A percentile compares a stretch with the other conserved stretches of the same genome.
These are phyloP conservation scores for Adansonia madagascariensis DNA, from an alignment of 441 rosid species.

Conservation along the genomic window DNA sequence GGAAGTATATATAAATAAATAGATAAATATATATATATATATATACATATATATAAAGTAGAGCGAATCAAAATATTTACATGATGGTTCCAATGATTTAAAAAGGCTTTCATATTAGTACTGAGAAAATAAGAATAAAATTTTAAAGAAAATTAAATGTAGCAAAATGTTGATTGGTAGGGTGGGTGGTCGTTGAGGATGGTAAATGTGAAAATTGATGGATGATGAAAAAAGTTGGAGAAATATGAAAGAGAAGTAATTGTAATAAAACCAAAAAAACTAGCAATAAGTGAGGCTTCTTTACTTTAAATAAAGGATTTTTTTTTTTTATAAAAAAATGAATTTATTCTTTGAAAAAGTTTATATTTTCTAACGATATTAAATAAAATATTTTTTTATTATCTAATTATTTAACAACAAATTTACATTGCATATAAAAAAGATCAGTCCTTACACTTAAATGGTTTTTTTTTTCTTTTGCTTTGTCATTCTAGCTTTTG, in stretches of 20 bases:
- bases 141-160: background rate
- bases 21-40: background rate
- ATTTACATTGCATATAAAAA: too few relatives aligned
- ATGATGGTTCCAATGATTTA: background rate
- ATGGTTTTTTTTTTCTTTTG: too few relatives aligned
- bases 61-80: background rate
- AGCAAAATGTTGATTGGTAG: background rate
- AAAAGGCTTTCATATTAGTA: background rate
- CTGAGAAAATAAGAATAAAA: background rate
- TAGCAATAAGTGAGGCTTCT: background rate
- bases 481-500: too few relatives aligned
- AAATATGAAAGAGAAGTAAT: constrained; percentile 22
- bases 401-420: too few relatives aligned
- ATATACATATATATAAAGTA: background rate
- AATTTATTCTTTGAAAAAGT: too few relatives aligned
- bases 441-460: too few relatives aligned
- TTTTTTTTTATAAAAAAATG: too few relatives aligned
- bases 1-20: too few relatives aligned
- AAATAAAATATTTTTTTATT: too few relatives aligned
- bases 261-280: constrained; percentile 26
- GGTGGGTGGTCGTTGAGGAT: constrained; percentile 39
- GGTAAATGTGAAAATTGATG: constrained; percentile 57
- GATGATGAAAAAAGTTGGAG: constrained; percentile 34
- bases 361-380: too few relatives aligned
- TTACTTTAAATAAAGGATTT: background rate